Conservation (phyloP, 768 basidiomycete species). For the Lactifluus piperatus region DNA sequence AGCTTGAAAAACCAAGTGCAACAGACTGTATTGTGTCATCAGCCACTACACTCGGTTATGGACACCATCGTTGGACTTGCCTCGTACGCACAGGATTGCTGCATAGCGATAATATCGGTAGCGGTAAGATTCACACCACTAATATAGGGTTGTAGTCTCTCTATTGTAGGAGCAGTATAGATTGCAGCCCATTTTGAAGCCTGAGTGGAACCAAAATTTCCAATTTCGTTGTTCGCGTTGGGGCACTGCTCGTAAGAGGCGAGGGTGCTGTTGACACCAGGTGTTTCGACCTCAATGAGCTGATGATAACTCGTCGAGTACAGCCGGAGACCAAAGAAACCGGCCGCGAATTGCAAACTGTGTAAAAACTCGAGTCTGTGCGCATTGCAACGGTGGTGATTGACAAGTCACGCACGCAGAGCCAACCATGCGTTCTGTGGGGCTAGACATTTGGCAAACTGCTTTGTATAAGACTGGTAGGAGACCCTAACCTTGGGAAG, state of each 20-base stretch:
- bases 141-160: constrained; percentile 29
- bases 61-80: constrained; percentile 6
- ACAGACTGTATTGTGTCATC: constrained; percentile 31
- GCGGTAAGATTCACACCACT: constrained; percentile 27
- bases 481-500: constrained; percentile 29
- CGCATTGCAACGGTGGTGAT: neutral
- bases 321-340: constrained; percentile 39
- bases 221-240: constrained; percentile 25
- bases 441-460: neutral
- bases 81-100: constrained; percentile 35
- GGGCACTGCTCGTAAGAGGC: constrained; percentile 32
- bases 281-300: constrained; percentile 37
- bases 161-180: constrained; percentile 32
- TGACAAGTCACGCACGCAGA: constrained; percentile 24
- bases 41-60: neutral
- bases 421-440: constrained; percentile 28
- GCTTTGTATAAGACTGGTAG: neutral
- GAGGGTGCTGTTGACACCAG: constrained; percentile 40
- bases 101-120: constrained; percentile 29
- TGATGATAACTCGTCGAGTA: constrained; percentile 37
- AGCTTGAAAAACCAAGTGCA: constrained; percentile 40
- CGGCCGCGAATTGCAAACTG: constrained; percentile 41
- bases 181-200: constrained; percentile 30
- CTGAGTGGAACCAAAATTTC: constrained; percentile 23
- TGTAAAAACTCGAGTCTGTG: neutral